These are phyloP conservation scores for Stentor coeruleus DNA, from an alignment of 73 alveolate species.

Conservation along the genomic window DNA sequence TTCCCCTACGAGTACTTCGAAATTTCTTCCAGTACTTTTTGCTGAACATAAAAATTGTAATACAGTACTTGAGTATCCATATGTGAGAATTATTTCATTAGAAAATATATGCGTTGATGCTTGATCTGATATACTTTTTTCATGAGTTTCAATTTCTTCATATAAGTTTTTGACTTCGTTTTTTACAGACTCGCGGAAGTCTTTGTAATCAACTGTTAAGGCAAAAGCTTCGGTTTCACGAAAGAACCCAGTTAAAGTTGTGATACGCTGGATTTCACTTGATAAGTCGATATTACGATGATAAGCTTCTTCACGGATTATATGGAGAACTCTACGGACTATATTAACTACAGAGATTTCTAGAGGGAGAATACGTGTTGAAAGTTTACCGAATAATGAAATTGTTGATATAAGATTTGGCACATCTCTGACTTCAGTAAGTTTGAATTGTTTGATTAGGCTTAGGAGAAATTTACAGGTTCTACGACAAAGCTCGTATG, in stretches of 20 bases:
- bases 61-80: constrained; percentile 72
- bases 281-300: constrained; percentile 32
- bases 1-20: constrained; percentile 83
- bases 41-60: constrained; percentile 69
- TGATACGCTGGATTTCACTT: constrained; percentile 39
- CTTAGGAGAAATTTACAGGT: neutral
- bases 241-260: constrained; percentile 30
- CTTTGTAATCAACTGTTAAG: constrained; percentile 26
- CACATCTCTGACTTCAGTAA: neutral
- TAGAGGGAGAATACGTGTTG: neutral
- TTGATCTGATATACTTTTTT: constrained; percentile 70
- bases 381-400: neutral
- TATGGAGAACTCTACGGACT: constrained; percentile 68
- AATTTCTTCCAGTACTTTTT: constrained; percentile 48
- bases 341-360: constrained; percentile 68
- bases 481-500: neutral
- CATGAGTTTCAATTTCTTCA: constrained; percentile 48
- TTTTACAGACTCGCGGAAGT: constrained; percentile 33
- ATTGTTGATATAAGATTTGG: neutral
- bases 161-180: constrained; percentile 41
- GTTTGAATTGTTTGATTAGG: neutral
- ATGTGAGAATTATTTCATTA: constrained; percentile 71
- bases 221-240: constrained; percentile 30
- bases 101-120: constrained; percentile 55
- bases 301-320: constrained; percentile 78